Evolutionary conservation across 345 rosid genomes (phyloP), one percentile per base, ranked within the genome.

Genomic region (Garcia nutans): DNA sequence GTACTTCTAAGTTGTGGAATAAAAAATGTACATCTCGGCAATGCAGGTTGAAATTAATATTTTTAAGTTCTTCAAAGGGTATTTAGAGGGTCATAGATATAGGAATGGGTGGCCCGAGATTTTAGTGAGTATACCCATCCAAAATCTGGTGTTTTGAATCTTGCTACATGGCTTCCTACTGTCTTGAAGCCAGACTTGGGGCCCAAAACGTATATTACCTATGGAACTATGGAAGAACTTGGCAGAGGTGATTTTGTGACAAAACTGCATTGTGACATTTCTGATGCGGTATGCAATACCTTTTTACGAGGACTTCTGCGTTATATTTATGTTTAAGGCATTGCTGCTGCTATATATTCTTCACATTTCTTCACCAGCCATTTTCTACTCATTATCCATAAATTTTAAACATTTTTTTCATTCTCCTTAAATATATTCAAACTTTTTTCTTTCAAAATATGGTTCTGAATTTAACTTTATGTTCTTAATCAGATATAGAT

Each of bases 171-270:
- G 75, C 84, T 89, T 74, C 92, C 93, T 54, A 71, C 74, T 23
- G 76, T 24, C 28, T 73, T 89, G 82, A 89, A 82, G 78, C 93
- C 93, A 20, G 93, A 89, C 62, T 68, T 89, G 88, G 93, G 93
- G 56, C 90, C 93, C 26, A 89, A 89, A 80, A 82, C 88, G 17
- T 89, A 87, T 77, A 89, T 89, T 31, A 90, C 88, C 8, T 87
- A 89, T 74, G 89, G 89, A 31, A 60, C 72, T 76, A 28, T 57
- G 7, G 68, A 78, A 73, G 89, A 87, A 80, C 92, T 87, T 75
- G 90, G 89, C 17, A 70, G 90, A 65, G 92, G 88, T 41, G 90
- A 87, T 82, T 89, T 89, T 16, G 89, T 84, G 72, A 87, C 89
- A 3, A 87, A 87, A 62, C 88, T 89, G 37, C 89, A 85, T 47